These are phyloP conservation scores for Monilinia fructigena DNA, from an alignment of 2,329 filamentous ascomycete genomes.

Conservation along the genomic window DNA sequence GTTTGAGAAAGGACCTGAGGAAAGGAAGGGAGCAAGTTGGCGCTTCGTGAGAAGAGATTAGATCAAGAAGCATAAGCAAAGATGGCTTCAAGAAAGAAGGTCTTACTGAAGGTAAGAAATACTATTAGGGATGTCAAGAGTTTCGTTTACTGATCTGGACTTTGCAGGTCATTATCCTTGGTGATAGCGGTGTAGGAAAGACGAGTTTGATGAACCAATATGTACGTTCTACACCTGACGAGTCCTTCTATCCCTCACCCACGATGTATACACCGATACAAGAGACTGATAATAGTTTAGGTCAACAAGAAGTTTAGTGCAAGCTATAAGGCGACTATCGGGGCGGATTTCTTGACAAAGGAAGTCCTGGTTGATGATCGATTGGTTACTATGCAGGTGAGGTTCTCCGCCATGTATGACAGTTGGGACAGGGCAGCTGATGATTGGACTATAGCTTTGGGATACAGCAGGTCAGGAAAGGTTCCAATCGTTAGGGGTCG, in stretches of 20 bases:
- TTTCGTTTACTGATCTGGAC: slow-evolving; percentile 23
- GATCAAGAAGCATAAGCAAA: slow-evolving; percentile 14
- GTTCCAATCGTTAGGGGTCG: slow-evolving; percentile 94
- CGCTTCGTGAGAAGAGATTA: slow-evolving; percentile 17
- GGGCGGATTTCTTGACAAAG: slow-evolving; percentile 96
- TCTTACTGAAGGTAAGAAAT: slow-evolving; percentile 60
- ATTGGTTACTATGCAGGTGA: slow-evolving; percentile 96
- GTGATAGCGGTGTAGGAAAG: slow-evolving; percentile 98
- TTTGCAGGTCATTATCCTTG: slow-evolving; percentile 90
- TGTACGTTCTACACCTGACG: slow-evolving; percentile 59
- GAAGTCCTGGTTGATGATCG: slow-evolving; percentile 97
- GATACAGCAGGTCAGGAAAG: slow-evolving; percentile 96
- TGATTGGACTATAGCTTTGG: slow-evolving; percentile 71
- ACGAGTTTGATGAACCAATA: slow-evolving; percentile 99
- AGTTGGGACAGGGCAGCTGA: slow-evolving; percentile 27
- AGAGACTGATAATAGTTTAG: slow-evolving; percentile 48
- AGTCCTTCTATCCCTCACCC: background rate
- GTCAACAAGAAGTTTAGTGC: slow-evolving; percentile 99
- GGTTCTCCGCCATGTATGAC: slow-evolving; percentile 22
- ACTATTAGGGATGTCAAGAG: background rate
- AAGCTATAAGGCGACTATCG: slow-evolving; percentile 99
- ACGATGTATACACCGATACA: background rate
- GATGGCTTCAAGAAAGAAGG: slow-evolving; percentile 55
- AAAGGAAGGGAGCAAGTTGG: slow-evolving; percentile 15
- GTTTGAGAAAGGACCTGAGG: background rate